phyloP scores from a whole-genome alignment of 2,329 filamentous ascomycete species.

The Neopestalotiopsis sp. region DNA sequence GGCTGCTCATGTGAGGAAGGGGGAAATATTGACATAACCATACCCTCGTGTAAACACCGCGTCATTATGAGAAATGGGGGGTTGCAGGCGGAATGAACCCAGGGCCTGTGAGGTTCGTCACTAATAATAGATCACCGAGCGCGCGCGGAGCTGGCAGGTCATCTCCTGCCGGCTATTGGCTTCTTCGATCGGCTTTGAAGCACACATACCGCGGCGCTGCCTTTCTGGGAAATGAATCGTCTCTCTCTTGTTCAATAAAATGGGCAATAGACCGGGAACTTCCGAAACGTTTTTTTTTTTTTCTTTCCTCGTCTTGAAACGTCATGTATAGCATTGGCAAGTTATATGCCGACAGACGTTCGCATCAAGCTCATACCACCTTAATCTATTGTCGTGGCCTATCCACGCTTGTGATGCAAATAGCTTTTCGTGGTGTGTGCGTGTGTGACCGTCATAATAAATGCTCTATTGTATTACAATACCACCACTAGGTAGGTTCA shows the following conservation, averaged over 20 bases:
- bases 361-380: background rate
- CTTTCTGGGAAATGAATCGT: background rate
- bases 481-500: background rate
- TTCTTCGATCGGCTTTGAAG: background rate
- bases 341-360: constrained; percentile 1
- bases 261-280: background rate
- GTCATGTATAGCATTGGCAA: background rate
- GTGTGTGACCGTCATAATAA: no score
- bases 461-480: no score
- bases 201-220: background rate
- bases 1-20: no score
- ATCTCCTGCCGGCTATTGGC: background rate
- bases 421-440: background rate
- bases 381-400: background rate
- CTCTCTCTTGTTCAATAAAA: background rate
- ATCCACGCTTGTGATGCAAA: background rate
- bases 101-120: background rate
- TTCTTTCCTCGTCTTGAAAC: background rate
- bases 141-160: no score
- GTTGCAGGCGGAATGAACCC: background rate
- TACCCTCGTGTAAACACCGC: background rate
- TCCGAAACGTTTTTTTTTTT: background rate
- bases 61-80: background rate
- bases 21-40: no score
- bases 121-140: background rate